A percentile compares a stretch with the other conserved stretches of the same genome.
Evolutionary conservation across 345 rosid genomes (phyloP).

Genomic region (Gossypium mustelinum): DNA sequence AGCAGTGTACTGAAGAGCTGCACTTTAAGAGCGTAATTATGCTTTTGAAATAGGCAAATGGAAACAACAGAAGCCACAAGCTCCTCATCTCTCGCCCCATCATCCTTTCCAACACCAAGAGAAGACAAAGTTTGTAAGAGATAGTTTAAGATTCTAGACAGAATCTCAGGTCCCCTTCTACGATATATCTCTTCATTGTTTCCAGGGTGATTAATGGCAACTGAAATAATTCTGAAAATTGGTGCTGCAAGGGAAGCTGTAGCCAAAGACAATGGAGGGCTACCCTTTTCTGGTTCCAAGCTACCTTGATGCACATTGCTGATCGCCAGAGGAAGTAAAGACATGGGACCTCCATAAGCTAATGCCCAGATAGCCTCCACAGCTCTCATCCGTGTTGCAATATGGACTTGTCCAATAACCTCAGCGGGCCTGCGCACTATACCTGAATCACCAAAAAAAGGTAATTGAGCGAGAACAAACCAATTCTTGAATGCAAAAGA

Average conservation of each 20-base stretch:
- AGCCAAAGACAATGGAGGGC: constrained; percentile 48
- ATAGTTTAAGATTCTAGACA: constrained; percentile 77
- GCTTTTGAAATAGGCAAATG: constrained; percentile 81
- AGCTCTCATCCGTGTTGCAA: constrained; percentile 79
- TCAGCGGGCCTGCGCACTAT: constrained; percentile 82
- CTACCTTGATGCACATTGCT: constrained; percentile 62
- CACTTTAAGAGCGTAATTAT: constrained; percentile 83
- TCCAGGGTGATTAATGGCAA: constrained; percentile 77
- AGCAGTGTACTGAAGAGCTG: constrained; percentile 82
- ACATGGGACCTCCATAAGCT: constrained; percentile 96
- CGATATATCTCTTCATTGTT: constrained; percentile 86
- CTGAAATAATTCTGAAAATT: constrained; percentile 72
- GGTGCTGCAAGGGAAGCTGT: constrained; percentile 87
- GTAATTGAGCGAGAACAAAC: constrained; percentile 15
- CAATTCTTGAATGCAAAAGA: neutral
- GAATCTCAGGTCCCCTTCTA: constrained; percentile 81
- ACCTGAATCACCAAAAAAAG: constrained; percentile 44
- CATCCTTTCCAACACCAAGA: constrained; percentile 48
- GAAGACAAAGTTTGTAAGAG: constrained; percentile 79
- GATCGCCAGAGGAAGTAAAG: constrained; percentile 81
- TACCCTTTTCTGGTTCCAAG: constrained; percentile 76
- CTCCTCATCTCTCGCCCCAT: constrained; percentile 82
- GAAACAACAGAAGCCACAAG: constrained; percentile 91
- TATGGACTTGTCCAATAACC: constrained; percentile 98
- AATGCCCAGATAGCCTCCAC: constrained; percentile 94